Evolutionary conservation across 2,329 filamentous ascomycete genomes (phyloP).

Genomic region (Stagonosporopsis cucurbitacearum): DNA sequence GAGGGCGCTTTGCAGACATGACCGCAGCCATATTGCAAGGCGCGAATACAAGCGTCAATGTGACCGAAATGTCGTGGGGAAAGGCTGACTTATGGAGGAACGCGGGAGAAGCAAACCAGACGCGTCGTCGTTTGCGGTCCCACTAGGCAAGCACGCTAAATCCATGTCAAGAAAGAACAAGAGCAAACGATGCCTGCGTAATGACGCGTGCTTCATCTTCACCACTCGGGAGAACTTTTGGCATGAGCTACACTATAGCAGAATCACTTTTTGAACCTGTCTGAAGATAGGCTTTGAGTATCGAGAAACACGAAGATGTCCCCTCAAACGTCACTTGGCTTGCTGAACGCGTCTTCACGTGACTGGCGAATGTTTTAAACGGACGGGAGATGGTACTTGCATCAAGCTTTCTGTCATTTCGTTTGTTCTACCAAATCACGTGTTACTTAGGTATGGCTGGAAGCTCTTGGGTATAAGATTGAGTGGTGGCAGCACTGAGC

Average conservation of each 20-base stretch:
- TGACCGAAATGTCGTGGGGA: background rate
- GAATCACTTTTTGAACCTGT: too few species aligned
- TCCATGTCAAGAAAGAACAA: background rate
- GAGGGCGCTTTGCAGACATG: conserved; percentile 43
- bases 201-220: background rate
- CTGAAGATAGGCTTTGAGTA: too few species aligned
- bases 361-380: background rate
- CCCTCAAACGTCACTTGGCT: background rate
- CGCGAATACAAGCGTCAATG: background rate
- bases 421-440: conserved; percentile 3
- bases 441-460: background rate
- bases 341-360: conserved; percentile 1
- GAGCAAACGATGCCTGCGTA: background rate
- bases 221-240: background rate
- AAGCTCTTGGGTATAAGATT: conserved; percentile 11
- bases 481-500: conserved; percentile 21
- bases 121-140: conserved; percentile 33
- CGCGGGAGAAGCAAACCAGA: conserved; percentile 16
- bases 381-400: too few species aligned
- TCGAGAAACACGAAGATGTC: background rate
- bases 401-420: background rate
- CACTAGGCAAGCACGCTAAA: conserved; percentile 22
- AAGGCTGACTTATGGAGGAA: conserved; percentile 1
- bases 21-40: conserved; percentile 34
- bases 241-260: background rate